Evolutionary conservation across 108 stramenopile species (phyloP).

Genomic region (Mayamaea pseudoterrestris): DNA sequence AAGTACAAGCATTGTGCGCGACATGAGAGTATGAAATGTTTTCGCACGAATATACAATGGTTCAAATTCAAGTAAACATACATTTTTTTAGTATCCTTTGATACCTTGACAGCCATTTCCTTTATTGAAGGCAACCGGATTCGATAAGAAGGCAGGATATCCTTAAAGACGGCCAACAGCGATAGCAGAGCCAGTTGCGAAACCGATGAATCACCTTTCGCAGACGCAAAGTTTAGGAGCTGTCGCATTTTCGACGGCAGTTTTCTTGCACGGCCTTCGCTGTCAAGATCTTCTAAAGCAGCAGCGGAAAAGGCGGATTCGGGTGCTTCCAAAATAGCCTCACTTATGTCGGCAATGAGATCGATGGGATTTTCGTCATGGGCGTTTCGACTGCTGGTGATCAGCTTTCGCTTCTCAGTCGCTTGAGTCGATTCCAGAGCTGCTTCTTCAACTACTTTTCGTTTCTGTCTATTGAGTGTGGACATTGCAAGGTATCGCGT

Average conservation of each 20-base stretch:
- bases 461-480: not conserved
- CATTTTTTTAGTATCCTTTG: slow-evolving; percentile 76
- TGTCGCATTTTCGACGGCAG: slow-evolving; percentile 43
- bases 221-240: slow-evolving; percentile 33
- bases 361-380: slow-evolving; percentile 32
- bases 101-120: slow-evolving; percentile 64
- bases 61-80: slow-evolving; percentile 74
- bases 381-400: not conserved
- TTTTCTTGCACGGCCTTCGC: slow-evolving; percentile 1
- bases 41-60: no score
- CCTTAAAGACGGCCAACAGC: slow-evolving; percentile 80
- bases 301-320: slow-evolving; percentile 24
- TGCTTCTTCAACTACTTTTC: not conserved
- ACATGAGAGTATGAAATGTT: no score
- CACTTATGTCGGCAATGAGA: slow-evolving; percentile 66
- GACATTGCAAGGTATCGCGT: not conserved
- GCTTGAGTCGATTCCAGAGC: not conserved
- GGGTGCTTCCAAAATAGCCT: slow-evolving; percentile 64
- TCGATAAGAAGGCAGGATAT: slow-evolving; percentile 84
- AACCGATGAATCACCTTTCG: slow-evolving; percentile 1
- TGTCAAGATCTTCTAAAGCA: slow-evolving; percentile 3
- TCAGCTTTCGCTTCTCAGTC: not conserved
- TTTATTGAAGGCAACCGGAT: slow-evolving; percentile 78
- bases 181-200: slow-evolving; percentile 67
- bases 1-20: no score